phyloP scores from a whole-genome alignment of 148 eudicot genomes.

The Drosera capensis region DNA sequence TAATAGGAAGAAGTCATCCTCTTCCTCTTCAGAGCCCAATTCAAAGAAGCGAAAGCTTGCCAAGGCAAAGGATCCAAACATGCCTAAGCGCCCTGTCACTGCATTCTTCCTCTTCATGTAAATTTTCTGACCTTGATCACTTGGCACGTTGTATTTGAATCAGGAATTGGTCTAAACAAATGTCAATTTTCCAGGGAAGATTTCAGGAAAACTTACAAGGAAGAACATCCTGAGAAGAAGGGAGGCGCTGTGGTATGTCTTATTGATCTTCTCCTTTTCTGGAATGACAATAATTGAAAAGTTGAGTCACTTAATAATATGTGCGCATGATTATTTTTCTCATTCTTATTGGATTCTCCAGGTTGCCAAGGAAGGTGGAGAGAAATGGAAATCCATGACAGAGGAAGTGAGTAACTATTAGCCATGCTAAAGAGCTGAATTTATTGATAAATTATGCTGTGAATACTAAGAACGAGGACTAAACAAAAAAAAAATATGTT shows the following conservation, averaged over 20 bases:
- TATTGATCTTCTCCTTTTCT: background rate
- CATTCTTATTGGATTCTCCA: constrained; percentile 1
- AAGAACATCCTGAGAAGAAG: constrained; percentile 60
- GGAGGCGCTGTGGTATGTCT: constrained; percentile 34
- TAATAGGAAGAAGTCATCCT: constrained; percentile 26
- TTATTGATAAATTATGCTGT: background rate
- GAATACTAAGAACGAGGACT: no score
- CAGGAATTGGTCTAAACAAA: background rate
- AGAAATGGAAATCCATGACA: constrained; percentile 71
- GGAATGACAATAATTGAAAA: no score
- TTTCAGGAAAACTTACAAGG: constrained; percentile 62
- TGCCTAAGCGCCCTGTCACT: constrained; percentile 63
- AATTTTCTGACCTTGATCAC: background rate
- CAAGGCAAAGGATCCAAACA: constrained; percentile 37
- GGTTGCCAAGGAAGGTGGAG: constrained; percentile 86
- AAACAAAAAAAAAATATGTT: no score
- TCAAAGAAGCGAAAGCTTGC: constrained; percentile 39
- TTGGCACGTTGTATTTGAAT: background rate
- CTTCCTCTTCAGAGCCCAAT: constrained; percentile 21
- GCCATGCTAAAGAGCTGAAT: background rate
- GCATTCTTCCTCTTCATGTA: constrained; percentile 81
- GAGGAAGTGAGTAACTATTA: constrained; percentile 41
- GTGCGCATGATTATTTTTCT: background rate
- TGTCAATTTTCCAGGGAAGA: constrained; percentile 41
- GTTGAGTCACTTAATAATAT: no score